Conservation (phyloP, 257 asterid species). For the Ballota nigra region DNA sequence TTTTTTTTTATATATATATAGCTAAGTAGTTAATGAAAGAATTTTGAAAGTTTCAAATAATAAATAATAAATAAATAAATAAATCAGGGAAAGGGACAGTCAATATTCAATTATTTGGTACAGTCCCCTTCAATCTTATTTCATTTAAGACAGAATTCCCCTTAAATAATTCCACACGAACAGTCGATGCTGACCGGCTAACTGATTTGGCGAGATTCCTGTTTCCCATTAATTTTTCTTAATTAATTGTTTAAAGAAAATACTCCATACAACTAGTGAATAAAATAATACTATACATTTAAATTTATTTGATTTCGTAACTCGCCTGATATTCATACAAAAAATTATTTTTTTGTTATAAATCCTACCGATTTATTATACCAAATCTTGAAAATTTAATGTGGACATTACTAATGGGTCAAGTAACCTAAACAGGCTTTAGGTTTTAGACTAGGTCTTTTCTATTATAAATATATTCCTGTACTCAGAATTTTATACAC, state of each 20-base stretch:
- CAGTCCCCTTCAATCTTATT: neutral
- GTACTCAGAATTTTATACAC: too few species aligned
- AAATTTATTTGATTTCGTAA: neutral
- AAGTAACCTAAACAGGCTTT: too few species aligned
- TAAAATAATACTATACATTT: too few species aligned
- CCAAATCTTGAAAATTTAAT: too few species aligned
- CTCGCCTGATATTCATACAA: neutral
- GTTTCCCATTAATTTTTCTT: neutral
- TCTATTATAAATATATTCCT: too few species aligned
- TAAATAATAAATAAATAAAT: neutral
- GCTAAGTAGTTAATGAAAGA: neutral
- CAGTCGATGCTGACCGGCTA: constrained; percentile 14
- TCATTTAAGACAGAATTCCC: neutral
- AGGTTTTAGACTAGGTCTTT: too few species aligned
- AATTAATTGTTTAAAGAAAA: too few species aligned
- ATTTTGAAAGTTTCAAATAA: constrained; percentile 12
- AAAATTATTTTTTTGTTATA: too few species aligned
- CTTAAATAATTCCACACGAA: neutral
- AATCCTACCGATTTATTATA: too few species aligned
- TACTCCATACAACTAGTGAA: neutral
- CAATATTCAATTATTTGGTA: neutral
- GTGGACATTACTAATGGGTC: too few species aligned
- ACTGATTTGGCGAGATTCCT: neutral
- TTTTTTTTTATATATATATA: neutral
- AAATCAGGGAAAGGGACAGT: neutral